Conservation (phyloP, 805 yeast species). For the Starmerella geochares region DNA sequence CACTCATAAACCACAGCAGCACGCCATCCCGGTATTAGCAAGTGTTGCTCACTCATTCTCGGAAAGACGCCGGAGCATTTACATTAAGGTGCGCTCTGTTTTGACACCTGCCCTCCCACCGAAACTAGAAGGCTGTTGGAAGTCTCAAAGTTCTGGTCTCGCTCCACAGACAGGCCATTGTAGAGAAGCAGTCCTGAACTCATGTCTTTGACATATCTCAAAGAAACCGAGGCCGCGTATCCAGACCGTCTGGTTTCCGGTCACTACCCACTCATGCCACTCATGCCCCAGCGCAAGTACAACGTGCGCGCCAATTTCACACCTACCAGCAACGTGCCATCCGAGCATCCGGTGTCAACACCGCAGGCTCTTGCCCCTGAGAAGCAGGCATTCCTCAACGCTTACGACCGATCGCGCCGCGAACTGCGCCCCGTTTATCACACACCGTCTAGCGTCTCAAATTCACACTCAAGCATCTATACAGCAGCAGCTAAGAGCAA, state of each 20-base stretch:
- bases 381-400: not conserved
- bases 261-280: not conserved
- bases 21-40: not conserved
- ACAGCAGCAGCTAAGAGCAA: not conserved
- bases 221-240: not conserved
- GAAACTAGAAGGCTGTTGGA: not conserved
- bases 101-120: not conserved
- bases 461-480: not conserved
- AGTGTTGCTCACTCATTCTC: not conserved
- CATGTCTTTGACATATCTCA: constrained; percentile 2
- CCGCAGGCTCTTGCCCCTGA: not conserved
- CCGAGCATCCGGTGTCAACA: not conserved
- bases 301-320: constrained; percentile 4
- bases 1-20: constrained; percentile 1
- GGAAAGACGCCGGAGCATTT: not conserved
- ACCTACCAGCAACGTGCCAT: not conserved
- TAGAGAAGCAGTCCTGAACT: not conserved
- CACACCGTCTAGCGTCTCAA: not conserved
- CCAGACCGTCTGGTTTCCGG: constrained; percentile 1
- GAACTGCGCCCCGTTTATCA: not conserved
- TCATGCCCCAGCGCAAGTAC: not conserved
- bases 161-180: not conserved
- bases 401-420: not conserved
- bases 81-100: not conserved
- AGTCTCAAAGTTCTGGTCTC: not conserved